phyloP scores from a whole-genome alignment of 1,284 basidiomycete genomes.

The Pseudomicrostroma phylloplanum region DNA sequence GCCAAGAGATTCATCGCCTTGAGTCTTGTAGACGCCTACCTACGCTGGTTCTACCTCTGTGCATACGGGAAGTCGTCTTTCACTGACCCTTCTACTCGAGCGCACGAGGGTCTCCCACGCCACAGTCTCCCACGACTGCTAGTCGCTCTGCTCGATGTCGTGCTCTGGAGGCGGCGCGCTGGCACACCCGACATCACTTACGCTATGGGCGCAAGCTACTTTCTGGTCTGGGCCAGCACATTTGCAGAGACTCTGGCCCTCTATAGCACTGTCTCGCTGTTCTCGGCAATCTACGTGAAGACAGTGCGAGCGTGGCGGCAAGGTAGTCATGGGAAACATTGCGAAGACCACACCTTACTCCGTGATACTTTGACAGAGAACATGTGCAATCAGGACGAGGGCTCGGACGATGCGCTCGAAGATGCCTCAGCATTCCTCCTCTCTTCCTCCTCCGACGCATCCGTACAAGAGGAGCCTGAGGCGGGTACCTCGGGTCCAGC shows the following conservation, averaged over 20 bases:
- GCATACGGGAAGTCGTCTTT: conserved; percentile 7
- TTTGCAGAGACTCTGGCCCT: neutral
- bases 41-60: conserved; percentile 32
- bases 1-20: conserved; percentile 16
- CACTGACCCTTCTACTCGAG: neutral
- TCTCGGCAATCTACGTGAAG: neutral
- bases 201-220: neutral
- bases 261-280: neutral
- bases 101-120: neutral
- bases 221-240: neutral
- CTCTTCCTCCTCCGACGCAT: neutral
- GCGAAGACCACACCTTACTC: too few species aligned
- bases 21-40: conserved; percentile 24
- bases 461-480: neutral
- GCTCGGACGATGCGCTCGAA: neutral
- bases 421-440: neutral
- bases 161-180: neutral
- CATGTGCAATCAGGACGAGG: neutral
- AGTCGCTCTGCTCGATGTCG: neutral
- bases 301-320: neutral
- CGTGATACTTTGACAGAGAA: too few species aligned
- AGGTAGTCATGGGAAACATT: neutral
- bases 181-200: neutral
- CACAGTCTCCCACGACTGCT: neutral
- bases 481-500: too few species aligned